Evolutionary conservation across 2,329 filamentous ascomycete species (phyloP), one percentile per base, ranked within the genome.

Genomic region (Clarireedia hainanense): DNA sequence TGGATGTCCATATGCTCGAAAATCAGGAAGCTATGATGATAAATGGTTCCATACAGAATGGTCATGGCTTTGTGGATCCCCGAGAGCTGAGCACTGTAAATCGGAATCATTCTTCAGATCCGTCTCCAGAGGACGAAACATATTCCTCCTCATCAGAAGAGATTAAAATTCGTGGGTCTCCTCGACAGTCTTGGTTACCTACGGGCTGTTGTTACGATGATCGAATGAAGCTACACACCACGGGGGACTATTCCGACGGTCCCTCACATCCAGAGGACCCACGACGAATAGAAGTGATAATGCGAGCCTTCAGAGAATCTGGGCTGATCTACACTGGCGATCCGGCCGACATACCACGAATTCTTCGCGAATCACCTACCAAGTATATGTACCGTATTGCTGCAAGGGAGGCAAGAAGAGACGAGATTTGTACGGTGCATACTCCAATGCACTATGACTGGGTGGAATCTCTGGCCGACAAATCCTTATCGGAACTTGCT

Each of bases 261-360:
- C 86, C 92, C 23, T 86, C 95, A 51, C 94, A 99, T 67, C 94
- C 94, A 0, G 94, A 99, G 71, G 94, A 99, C 65, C 94, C 94
- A 1, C 80, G 90, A 27, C 84, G 94, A 14, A 96, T 99, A 58
- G 89, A 91, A 65, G 86, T 89, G 65, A 99, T 99, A 63, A 96
- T 94, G 78, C 86, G 89, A 64, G 89, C 89, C 40, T 87, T 99
- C 64, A 90, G 88, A 68, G 80, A 85, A 63, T 86, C 86, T 40
- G 91, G 90, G 0, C 78, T 97, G 2, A 83, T 96, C 6, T 91
- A 77, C 60, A 76, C 72, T 3, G 83, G 83, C 0, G 74, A 78
- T 0, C 79, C 85, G 36, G 69, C 74, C 6, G 76, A 84, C 10
- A 71, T 84, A 0, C 67, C 75, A 17, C 69, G 73, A 6, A 77